Evolutionary conservation across 2,329 filamentous ascomycete genomes (phyloP), one percentile per base, ranked within the genome.

Genomic region (Diaporthe nobilis): DNA sequence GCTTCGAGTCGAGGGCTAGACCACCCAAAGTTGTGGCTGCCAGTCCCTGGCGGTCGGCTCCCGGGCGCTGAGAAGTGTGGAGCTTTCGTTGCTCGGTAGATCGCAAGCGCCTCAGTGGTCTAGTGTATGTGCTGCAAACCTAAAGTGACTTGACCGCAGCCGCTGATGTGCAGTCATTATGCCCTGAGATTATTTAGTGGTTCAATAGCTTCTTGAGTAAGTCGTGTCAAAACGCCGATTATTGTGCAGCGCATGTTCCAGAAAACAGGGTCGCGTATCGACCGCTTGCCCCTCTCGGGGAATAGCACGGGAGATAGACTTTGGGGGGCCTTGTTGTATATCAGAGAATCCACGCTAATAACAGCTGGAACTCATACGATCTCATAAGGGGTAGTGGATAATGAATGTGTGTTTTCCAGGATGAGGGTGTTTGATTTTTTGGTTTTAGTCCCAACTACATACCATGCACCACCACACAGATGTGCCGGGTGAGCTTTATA

Each of bases 241-340:
- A 39, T 28, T 51, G 28, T 68, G 44, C 47, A 68, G 63, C 31
- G 5, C 10, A 17, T 53, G 63, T 68, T 53, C 63, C 63, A 53
- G 47, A 68, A 53, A 68, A 53, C 47, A 53, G 63, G 44, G 63
- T 68, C 47, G 13, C 13, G 22, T 25, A 39, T 53, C 63, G 63
- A 37, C 47, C 22, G 12, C 47, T 25, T n/a, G 44, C 22, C 49
- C 47, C 47, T n/a, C 9, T 49, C 42, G 42, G 42, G 60, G 25
- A 49, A 65, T 65, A 49, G 17, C 61, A 47, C 61, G 6, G 25
- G 61, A 65, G 61, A 47, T 65, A 49, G 28, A 65, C 6, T 39
- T 68, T 7, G 15, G 44, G 44, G 28, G 20, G 22, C 28, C 20
- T 37, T 51, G 63, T 28, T 20, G 3, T 13, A 53, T 39, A 53